These are phyloP conservation scores for Penicillium sp. DNA, from an alignment of 2,329 filamentous ascomycete species.

Conservation along the genomic window DNA sequence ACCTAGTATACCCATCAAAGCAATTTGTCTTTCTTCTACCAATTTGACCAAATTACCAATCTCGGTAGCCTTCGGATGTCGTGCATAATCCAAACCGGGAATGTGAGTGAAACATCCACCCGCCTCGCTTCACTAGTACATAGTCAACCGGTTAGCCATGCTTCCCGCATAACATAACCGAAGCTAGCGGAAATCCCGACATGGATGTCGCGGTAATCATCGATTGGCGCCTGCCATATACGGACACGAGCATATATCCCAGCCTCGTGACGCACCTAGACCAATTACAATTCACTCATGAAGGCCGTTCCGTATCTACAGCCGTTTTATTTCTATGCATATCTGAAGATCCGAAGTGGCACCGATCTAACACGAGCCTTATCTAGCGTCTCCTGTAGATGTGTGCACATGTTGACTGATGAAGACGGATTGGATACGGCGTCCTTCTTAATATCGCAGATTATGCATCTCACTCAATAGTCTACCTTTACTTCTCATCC, in stretches of 20 bases:
- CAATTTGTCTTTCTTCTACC: slow-evolving; percentile 17
- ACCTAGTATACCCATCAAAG: slow-evolving; percentile 40
- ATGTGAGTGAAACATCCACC: slow-evolving; percentile 16
- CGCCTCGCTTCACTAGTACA: slow-evolving; percentile 18
- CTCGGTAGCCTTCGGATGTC: slow-evolving; percentile 19
- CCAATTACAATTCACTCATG: neutral
- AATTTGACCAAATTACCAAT: slow-evolving; percentile 3
- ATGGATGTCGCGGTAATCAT: slow-evolving; percentile 8
- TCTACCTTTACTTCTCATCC: neutral
- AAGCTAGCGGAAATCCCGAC: slow-evolving; percentile 6
- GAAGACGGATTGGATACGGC: neutral
- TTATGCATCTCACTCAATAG: neutral
- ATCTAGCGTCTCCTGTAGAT: slow-evolving; percentile 6
- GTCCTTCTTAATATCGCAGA: neutral
- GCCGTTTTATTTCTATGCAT: neutral
- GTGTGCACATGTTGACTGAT: too few species aligned
- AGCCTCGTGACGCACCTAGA: too few species aligned
- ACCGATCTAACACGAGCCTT: slow-evolving; percentile 13
- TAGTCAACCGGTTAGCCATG: neutral
- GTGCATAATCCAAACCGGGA: slow-evolving; percentile 18
- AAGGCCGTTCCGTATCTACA: too few species aligned
- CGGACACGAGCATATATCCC: too few species aligned
- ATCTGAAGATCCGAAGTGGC: slow-evolving; percentile 1
- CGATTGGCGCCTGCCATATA: too few species aligned
- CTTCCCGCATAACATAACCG: neutral